Conservation (phyloP, 2,329 filamentous ascomycete genomes). For the Fusarium brachygibbosum region DNA sequence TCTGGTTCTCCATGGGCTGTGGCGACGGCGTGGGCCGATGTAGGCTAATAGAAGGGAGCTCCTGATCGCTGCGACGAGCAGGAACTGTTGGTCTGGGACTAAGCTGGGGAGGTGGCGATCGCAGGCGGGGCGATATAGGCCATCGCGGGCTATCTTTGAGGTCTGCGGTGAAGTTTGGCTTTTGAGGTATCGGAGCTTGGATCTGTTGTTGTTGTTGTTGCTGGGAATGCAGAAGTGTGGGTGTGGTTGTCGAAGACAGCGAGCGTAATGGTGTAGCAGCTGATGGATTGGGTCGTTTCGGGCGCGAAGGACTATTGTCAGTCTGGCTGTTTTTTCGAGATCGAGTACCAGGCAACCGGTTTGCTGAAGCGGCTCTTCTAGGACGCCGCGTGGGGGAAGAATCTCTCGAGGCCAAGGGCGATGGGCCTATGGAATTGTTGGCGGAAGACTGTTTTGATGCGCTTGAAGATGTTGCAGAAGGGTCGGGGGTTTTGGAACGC, state of each 20-base stretch:
- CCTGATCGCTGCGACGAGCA: slow-evolving; percentile 63
- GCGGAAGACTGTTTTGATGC: slow-evolving; percentile 55
- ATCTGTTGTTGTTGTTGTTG: slow-evolving; percentile 70
- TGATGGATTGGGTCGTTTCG: slow-evolving; percentile 65
- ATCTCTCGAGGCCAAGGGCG: slow-evolving; percentile 60
- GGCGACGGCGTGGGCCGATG: slow-evolving; percentile 64
- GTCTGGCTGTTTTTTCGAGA: slow-evolving; percentile 76
- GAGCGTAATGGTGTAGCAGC: slow-evolving; percentile 74
- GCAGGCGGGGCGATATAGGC: slow-evolving; percentile 82
- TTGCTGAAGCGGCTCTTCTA: slow-evolving; percentile 54
- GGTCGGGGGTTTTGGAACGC: slow-evolving; percentile 45
- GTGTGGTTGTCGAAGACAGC: slow-evolving; percentile 76
- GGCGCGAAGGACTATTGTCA: slow-evolving; percentile 73
- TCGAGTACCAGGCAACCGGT: slow-evolving; percentile 58
- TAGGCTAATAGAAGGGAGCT: slow-evolving; percentile 66
- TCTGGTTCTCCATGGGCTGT: slow-evolving; percentile 57
- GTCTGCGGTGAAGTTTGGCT: slow-evolving; percentile 66
- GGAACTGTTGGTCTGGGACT: slow-evolving; percentile 60
- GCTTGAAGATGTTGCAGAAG: slow-evolving; percentile 42
- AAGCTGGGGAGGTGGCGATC: slow-evolving; percentile 76
- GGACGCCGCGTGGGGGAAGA: slow-evolving; percentile 61
- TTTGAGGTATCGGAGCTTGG: slow-evolving; percentile 74
- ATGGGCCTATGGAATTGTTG: slow-evolving; percentile 54
- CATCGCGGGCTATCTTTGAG: slow-evolving; percentile 74
- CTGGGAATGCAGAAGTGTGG: slow-evolving; percentile 72